These are phyloP conservation scores for Grigorovia jiainica DNA, from an alignment of 805 yeast species.

Conservation along the genomic window DNA sequence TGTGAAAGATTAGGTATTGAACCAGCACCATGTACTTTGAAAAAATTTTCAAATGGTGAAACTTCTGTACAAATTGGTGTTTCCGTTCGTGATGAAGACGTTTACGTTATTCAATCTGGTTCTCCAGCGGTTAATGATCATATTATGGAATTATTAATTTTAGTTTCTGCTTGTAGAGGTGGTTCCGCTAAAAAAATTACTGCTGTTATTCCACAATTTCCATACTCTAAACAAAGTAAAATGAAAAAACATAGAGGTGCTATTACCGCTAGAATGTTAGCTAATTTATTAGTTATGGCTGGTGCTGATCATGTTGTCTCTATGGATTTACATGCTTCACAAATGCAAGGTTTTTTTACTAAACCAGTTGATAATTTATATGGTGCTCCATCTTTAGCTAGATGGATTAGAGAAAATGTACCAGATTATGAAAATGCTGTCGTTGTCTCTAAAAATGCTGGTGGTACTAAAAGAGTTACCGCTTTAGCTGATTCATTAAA, in stretches of 20 bases:
- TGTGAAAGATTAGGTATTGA: constrained; percentile 87
- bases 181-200: constrained; percentile 96
- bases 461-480: constrained; percentile 97
- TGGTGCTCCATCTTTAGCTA: constrained; percentile 92
- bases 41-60: constrained; percentile 94
- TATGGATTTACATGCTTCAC: constrained; percentile 93
- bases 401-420: constrained; percentile 90
- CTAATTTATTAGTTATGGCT: constrained; percentile 90
- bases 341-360: constrained; percentile 97
- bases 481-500: constrained; percentile 94
- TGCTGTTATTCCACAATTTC: constrained; percentile 95
- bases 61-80: constrained; percentile 93
- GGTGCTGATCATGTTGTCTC: constrained; percentile 98
- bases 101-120: constrained; percentile 85
- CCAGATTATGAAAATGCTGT: constrained; percentile 82
- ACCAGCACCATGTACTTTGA: constrained; percentile 85
- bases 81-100: constrained; percentile 94
- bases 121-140: constrained; percentile 84
- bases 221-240: constrained; percentile 93
- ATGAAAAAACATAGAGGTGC: constrained; percentile 99
- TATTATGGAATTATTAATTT: constrained; percentile 88
- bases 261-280: constrained; percentile 95
- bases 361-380: constrained; percentile 95
- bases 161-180: constrained; percentile 92
- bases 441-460: constrained; percentile 97